Conservation (phyloP, 2,329 filamentous ascomycete genomes). For the Aureobasidium leucospermi region DNA sequence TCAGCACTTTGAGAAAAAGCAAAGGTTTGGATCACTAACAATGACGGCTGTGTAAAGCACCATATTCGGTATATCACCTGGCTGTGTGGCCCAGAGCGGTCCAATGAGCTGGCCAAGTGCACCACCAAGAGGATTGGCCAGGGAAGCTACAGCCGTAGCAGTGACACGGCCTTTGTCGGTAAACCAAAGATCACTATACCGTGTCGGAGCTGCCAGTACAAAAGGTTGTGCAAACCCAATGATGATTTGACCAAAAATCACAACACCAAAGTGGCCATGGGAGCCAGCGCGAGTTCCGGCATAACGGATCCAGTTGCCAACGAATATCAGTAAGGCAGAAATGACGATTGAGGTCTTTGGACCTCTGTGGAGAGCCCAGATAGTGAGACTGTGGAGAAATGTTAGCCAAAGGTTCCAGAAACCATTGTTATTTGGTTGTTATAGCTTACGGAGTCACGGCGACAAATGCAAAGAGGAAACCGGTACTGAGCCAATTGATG, state of each 20-base stretch:
- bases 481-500: slow-evolving; percentile 90
- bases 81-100: slow-evolving; percentile 62
- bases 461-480: slow-evolving; percentile 79
- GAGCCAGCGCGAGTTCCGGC: slow-evolving; percentile 24
- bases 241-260: slow-evolving; percentile 87
- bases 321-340: slow-evolving; percentile 63
- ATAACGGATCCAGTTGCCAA: slow-evolving; percentile 74
- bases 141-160: slow-evolving; percentile 74
- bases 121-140: slow-evolving; percentile 86
- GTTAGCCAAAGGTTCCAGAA: neutral
- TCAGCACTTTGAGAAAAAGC: neutral
- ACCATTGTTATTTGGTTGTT: neutral
- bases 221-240: slow-evolving; percentile 88
- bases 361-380: slow-evolving; percentile 72
- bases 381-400: slow-evolving; percentile 34
- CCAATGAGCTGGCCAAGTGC: slow-evolving; percentile 77
- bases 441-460: slow-evolving; percentile 52
- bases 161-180: slow-evolving; percentile 74
- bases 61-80: slow-evolving; percentile 65
- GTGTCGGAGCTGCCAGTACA: slow-evolving; percentile 77
- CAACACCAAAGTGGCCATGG: slow-evolving; percentile 59
- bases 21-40: slow-evolving; percentile 42
- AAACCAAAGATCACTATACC: slow-evolving; percentile 95
- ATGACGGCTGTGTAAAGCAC: slow-evolving; percentile 81
- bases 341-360: slow-evolving; percentile 70